Conservation (phyloP, 352 stramenopile species). For the Phytophthora lateralis region DNA sequence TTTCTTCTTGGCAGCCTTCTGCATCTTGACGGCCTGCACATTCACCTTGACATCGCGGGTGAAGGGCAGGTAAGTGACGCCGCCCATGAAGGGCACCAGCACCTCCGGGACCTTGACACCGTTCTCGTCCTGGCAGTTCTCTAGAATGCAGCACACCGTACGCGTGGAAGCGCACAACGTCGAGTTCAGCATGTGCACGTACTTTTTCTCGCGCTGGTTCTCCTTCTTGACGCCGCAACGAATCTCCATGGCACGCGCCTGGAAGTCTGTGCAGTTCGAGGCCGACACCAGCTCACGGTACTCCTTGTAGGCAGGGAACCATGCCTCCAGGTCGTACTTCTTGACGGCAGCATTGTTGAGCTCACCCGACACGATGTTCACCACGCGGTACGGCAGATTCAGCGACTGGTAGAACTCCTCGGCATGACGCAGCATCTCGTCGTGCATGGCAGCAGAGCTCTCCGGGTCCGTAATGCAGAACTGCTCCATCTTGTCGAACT, state of each 20-base stretch:
- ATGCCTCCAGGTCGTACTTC: constrained; percentile 99
- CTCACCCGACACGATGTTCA: constrained; percentile 98
- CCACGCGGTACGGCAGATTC: constrained; percentile 98
- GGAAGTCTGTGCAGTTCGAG: constrained; percentile 99
- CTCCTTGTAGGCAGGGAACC: constrained; percentile 99
- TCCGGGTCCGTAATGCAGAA: constrained; percentile 97
- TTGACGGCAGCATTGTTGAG: constrained; percentile 99
- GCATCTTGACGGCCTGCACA: constrained; percentile 93
- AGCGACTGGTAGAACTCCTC: constrained; percentile 99
- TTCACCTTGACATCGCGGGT: constrained; percentile 94
- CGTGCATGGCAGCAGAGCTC: constrained; percentile 91
- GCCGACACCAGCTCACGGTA: constrained; percentile 99
- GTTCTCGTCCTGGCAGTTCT: constrained; percentile 98
- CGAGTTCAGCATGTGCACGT: constrained; percentile 99
- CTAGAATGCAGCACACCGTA: constrained; percentile 99
- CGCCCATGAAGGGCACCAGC: constrained; percentile 98
- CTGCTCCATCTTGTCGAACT: constrained; percentile 99
- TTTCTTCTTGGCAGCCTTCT: constrained; percentile 96
- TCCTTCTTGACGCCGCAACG: constrained; percentile 96
- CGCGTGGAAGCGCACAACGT: constrained; percentile 98
- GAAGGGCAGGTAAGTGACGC: constrained; percentile 98
- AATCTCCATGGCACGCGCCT: constrained; percentile 97
- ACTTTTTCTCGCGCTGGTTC: constrained; percentile 96
- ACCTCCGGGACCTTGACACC: constrained; percentile 97
- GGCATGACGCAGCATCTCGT: constrained; percentile 91